Evolutionary conservation across 2,329 filamentous ascomycete species (phyloP).

Genomic region (Penicillium sp.): DNA sequence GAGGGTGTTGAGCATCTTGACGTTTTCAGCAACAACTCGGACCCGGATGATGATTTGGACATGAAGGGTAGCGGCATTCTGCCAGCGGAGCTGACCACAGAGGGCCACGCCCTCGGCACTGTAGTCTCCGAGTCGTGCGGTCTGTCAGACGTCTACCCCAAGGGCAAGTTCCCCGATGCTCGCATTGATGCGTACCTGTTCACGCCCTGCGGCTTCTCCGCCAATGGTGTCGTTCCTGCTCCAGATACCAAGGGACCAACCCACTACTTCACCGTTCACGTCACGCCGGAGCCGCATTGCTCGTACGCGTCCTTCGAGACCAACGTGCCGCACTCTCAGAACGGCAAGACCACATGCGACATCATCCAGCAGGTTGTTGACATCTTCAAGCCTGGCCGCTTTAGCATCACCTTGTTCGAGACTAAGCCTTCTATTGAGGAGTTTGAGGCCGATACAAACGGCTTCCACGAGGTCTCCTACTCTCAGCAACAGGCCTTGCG

Average conservation of each 20-base stretch:
- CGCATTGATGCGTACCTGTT: conserved; percentile 96
- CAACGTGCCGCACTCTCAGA: conserved; percentile 89
- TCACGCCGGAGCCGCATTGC: conserved; percentile 95
- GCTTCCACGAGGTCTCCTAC: conserved; percentile 43
- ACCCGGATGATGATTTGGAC: conserved; percentile 62
- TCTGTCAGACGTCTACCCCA: conserved; percentile 85
- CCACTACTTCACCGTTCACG: conserved; percentile 98
- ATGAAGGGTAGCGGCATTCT: conserved; percentile 57
- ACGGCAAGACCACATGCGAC: conserved; percentile 83
- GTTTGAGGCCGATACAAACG: conserved; percentile 31
- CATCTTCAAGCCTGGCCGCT: conserved; percentile 97
- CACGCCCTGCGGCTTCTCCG: conserved; percentile 94
- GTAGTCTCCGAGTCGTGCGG: conserved; percentile 91
- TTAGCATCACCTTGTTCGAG: conserved; percentile 96
- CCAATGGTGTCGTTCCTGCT: conserved; percentile 91
- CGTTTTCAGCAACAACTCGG: conserved; percentile 77
- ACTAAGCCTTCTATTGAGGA: conserved; percentile 66
- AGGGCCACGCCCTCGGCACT: conserved; percentile 90
- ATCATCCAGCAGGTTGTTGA: conserved; percentile 91
- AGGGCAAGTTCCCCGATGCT: conserved; percentile 84
- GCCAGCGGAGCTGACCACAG: conserved; percentile 79
- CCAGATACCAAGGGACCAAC: conserved; percentile 63
- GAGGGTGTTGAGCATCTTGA: conserved; percentile 61
- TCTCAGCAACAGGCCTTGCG: conserved; percentile 49
- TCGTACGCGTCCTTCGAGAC: conserved; percentile 99